These are phyloP conservation scores for Ochetophila trinervis DNA, from an alignment of 306 rosid species.

Conservation along the genomic window DNA sequence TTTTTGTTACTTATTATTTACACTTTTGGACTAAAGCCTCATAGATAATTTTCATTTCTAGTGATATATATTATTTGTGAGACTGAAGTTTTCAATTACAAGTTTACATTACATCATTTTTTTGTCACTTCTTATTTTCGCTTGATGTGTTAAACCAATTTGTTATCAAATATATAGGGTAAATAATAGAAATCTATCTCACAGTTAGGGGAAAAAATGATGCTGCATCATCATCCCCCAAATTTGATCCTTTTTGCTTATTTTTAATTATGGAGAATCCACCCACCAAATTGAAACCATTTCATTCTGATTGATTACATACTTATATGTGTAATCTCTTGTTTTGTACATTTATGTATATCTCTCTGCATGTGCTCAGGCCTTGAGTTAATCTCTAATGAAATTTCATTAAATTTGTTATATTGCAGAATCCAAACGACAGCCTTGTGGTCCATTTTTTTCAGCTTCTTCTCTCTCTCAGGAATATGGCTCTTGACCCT, in stretches of 20 bases:
- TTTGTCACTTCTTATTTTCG: background rate
- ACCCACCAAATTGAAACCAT: background rate
- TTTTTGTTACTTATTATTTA: background rate
- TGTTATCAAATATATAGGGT: no score
- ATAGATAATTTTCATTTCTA: no score
- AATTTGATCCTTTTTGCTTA: no score
- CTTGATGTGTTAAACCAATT: no score
- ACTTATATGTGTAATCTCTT: background rate
- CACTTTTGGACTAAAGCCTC: background rate
- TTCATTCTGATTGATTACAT: background rate
- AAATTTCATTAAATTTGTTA: conserved; percentile 19
- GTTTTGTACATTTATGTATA: background rate
- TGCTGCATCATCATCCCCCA: no score
- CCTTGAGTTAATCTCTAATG: conserved; percentile 1
- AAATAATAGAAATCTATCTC: no score
- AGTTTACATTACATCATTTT: background rate
- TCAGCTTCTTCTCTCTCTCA: conserved; percentile 84
- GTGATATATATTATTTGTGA: no score
- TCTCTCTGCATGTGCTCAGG: background rate
- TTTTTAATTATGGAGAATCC: no score
- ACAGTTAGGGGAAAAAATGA: no score
- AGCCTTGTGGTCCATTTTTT: conserved; percentile 61
- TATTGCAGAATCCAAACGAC: conserved; percentile 67
- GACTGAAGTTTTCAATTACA: no score
- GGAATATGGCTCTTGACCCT: conserved; percentile 57